Conservation (phyloP, 495 filamentous ascomycete genomes). For the Aspergillus diversus region DNA sequence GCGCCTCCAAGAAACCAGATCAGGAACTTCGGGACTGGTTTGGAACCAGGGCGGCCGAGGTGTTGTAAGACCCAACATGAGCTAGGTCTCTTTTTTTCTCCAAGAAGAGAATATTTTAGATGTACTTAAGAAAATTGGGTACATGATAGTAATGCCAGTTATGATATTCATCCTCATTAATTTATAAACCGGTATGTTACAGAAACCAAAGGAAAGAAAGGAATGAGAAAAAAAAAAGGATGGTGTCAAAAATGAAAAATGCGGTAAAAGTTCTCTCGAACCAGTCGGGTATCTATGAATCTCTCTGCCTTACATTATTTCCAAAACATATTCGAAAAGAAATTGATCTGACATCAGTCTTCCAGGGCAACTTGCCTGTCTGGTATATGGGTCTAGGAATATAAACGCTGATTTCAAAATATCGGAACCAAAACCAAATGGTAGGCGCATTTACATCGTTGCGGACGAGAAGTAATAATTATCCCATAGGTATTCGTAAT, state of each 20-base stretch:
- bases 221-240: not conserved
- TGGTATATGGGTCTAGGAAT: not conserved
- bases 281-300: not conserved
- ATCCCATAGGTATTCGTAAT: slow-evolving; percentile 98
- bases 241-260: not conserved
- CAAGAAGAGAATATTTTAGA: too few relatives aligned
- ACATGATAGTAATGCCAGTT: slow-evolving; percentile 12
- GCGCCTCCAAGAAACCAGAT: slow-evolving; percentile 28
- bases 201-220: not conserved
- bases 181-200: not conserved
- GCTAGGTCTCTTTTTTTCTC: too few relatives aligned
- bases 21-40: slow-evolving; percentile 48
- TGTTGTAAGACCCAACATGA: slow-evolving; percentile 24
- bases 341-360: too few relatives aligned
- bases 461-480: slow-evolving; percentile 90
- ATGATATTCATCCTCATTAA: slow-evolving; percentile 16
- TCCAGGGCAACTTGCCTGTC: not conserved
- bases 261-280: not conserved
- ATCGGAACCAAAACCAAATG: too few relatives aligned
- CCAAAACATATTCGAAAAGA: too few relatives aligned
- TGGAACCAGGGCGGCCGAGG: slow-evolving; percentile 40
- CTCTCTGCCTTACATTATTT: not conserved
- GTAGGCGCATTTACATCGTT: slow-evolving; percentile 52
- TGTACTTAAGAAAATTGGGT: not conserved
- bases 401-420: not conserved